These are phyloP conservation scores for Myriangium duriaei DNA, from an alignment of 2,329 filamentous ascomycete genomes.

Conservation along the genomic window DNA sequence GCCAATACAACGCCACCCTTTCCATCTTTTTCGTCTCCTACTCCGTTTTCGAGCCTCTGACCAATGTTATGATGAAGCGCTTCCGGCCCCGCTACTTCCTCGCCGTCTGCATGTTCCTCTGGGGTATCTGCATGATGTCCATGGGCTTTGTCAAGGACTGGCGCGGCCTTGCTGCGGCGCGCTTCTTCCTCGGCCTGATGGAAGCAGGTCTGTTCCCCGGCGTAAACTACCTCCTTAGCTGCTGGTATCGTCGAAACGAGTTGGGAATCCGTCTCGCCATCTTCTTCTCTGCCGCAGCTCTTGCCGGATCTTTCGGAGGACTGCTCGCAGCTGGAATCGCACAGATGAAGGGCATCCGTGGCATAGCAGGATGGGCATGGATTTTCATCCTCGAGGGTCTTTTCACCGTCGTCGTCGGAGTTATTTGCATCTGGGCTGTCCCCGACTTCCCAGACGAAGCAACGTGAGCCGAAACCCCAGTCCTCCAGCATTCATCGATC, in stretches of 20 bases:
- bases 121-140: slow-evolving; percentile 57
- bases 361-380: slow-evolving; percentile 28
- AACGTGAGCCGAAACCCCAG: slow-evolving; percentile 11
- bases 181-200: slow-evolving; percentile 21
- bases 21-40: slow-evolving; percentile 85
- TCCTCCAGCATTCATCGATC: no score
- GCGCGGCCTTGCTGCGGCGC: slow-evolving; percentile 17
- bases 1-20: slow-evolving; percentile 60
- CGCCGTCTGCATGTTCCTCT: slow-evolving; percentile 63
- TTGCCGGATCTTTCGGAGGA: slow-evolving; percentile 67
- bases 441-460: slow-evolving; percentile 72
- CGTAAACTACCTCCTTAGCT: slow-evolving; percentile 26
- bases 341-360: slow-evolving; percentile 53
- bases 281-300: slow-evolving; percentile 72
- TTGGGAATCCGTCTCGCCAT: slow-evolving; percentile 69
- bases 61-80: slow-evolving; percentile 68
- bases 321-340: slow-evolving; percentile 60
- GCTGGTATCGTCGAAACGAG: slow-evolving; percentile 35
- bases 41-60: slow-evolving; percentile 62
- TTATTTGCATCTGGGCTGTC: slow-evolving; percentile 63
- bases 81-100: slow-evolving; percentile 68
- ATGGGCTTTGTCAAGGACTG: slow-evolving; percentile 16
- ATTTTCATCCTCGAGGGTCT: slow-evolving; percentile 47
- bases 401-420: slow-evolving; percentile 54
- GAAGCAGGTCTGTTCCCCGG: slow-evolving; percentile 45